A percentile compares a stretch with the other conserved stretches of the same genome.
phyloP scores from a whole-genome alignment of 2,329 filamentous ascomycete species.

The Penicillium decumbens region DNA sequence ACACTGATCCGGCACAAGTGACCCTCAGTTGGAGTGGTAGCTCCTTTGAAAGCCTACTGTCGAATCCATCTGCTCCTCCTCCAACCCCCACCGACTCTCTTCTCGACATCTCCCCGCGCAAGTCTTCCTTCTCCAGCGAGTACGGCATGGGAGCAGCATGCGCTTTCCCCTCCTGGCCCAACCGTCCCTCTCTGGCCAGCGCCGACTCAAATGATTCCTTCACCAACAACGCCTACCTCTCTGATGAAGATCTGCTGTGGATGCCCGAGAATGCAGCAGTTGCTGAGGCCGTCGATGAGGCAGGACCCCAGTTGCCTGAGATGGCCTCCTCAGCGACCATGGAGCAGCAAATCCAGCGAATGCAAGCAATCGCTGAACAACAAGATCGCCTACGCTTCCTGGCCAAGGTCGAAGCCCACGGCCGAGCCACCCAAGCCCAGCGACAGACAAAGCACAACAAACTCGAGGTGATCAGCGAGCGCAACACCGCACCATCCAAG shows the following conservation, averaged over 20 bases:
- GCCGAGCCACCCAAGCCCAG: conserved; percentile 38
- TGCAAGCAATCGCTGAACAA: conserved; percentile 35
- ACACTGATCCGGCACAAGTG: conserved; percentile 21
- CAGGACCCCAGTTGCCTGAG: conserved; percentile 21
- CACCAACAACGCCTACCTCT: conserved; percentile 40
- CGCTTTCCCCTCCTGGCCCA: conserved; percentile 45
- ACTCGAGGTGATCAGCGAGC: conserved; percentile 21
- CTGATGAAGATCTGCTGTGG: conserved; percentile 41
- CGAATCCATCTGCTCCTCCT: conserved; percentile 37
- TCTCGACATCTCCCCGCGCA: conserved; percentile 41
- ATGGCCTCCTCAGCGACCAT: conserved; percentile 31
- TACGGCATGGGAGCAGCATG: conserved; percentile 40
- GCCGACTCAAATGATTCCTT: conserved; percentile 29
- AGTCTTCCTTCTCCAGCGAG: conserved; percentile 39
- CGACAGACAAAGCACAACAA: conserved; percentile 36
- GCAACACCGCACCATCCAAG: conserved; percentile 21
- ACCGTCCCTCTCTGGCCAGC: conserved; percentile 37
- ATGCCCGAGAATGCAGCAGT: conserved; percentile 27
- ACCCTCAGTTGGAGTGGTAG: conserved; percentile 23
- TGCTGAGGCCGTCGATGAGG: conserved; percentile 30
- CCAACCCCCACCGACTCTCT: conserved; percentile 38
- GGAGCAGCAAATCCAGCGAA: conserved; percentile 38
- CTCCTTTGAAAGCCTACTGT: conserved; percentile 25
- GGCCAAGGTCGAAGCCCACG: conserved; percentile 41
- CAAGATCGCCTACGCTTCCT: conserved; percentile 38